Evolutionary conservation across 371 early-diverging fungal species (phyloP).

Genomic region (Globomyces sp.): DNA sequence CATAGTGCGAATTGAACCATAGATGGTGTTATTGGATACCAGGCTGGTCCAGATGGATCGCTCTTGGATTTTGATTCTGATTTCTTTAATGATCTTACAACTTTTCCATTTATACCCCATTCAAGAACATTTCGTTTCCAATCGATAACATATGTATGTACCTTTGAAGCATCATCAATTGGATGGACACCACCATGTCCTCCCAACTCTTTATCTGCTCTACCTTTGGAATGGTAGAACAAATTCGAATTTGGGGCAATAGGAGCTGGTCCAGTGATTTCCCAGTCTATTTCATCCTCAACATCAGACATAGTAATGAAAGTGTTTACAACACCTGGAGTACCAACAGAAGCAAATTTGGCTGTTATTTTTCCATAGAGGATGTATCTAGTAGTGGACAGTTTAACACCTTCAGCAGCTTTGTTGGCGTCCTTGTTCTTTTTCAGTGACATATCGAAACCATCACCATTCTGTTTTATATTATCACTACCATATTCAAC

Average conservation of each 20-base stretch:
- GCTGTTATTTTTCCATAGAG: constrained; percentile 53
- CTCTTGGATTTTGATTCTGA: background rate
- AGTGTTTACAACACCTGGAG: constrained; percentile 30
- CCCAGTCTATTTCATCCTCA: constrained; percentile 70
- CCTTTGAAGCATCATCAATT: background rate
- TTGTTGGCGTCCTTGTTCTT: background rate
- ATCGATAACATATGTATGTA: constrained; percentile 13
- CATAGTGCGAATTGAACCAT: constrained; percentile 10
- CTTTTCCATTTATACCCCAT: constrained; percentile 9
- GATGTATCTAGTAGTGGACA: constrained; percentile 34
- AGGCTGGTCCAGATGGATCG: background rate
- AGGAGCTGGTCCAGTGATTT: constrained; percentile 58
- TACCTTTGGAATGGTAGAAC: constrained; percentile 40
- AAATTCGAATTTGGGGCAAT: constrained; percentile 60
- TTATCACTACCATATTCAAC: background rate
- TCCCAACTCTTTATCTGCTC: too few relatives aligned
- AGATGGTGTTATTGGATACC: constrained; percentile 6
- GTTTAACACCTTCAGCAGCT: constrained; percentile 9
- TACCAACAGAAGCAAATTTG: constrained; percentile 42
- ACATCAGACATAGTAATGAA: constrained; percentile 38
- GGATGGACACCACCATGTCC: too few relatives aligned
- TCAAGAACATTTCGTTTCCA: constrained; percentile 9
- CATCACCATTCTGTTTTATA: background rate
- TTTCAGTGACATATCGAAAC: background rate
- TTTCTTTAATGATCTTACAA: background rate